phyloP scores from a whole-genome alignment of 208 protist species.

The Leishmania tropica region DNA sequence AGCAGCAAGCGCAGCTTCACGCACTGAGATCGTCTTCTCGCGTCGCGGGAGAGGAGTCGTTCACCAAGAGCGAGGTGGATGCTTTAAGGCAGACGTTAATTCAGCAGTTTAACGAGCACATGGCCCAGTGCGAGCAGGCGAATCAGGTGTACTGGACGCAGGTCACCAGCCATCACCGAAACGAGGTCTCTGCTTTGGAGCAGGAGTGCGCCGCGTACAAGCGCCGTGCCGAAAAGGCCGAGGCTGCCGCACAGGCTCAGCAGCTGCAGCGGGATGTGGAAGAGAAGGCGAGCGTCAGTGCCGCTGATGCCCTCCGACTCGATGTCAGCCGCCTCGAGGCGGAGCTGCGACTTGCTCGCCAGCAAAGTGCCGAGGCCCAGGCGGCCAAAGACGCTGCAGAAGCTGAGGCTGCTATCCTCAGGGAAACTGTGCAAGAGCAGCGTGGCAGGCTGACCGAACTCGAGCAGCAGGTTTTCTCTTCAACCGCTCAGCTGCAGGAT shows the following conservation, averaged over 20 bases:
- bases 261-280: conserved; percentile 3
- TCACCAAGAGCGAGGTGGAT: conserved; percentile 34
- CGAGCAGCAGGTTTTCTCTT: neutral
- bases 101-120: conserved; percentile 56
- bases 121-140: conserved; percentile 45
- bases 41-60: neutral
- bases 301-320: neutral
- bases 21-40: neutral
- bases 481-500: neutral
- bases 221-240: neutral
- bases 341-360: neutral
- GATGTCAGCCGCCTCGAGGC: neutral
- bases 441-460: neutral
- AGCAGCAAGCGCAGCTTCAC: conserved; percentile 19
- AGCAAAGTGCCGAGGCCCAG: neutral
- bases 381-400: neutral
- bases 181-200: conserved; percentile 17
- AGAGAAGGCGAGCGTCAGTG: neutral
- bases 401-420: neutral
- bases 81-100: conserved; percentile 23
- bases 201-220: conserved; percentile 20
- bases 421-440: neutral
- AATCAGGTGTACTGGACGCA: conserved; percentile 44
- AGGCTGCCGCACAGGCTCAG: conserved; percentile 3
- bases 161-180: conserved; percentile 27